phyloP scores from a whole-genome alignment of 257 asterid species.

The Orobanche coerulescens region DNA sequence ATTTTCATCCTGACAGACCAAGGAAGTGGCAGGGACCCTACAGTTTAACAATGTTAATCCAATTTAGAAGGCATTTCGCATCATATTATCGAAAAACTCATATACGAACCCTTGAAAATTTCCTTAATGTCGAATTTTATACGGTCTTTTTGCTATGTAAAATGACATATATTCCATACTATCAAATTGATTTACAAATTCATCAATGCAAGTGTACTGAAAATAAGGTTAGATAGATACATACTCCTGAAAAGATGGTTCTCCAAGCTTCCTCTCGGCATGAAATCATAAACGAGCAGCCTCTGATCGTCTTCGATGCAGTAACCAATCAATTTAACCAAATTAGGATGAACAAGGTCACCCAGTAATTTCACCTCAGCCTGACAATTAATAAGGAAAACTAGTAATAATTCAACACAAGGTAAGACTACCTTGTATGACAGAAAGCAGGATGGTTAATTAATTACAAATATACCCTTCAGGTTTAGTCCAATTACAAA shows the following conservation, averaged over 20 bases:
- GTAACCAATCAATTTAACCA: slow-evolving; percentile 91
- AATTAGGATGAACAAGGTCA: slow-evolving; percentile 80
- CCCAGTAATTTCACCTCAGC: slow-evolving; percentile 95
- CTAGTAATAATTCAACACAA: slow-evolving; percentile 26
- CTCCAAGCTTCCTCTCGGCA: slow-evolving; percentile 99
- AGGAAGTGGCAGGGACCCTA: slow-evolving; percentile 94
- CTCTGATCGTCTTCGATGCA: slow-evolving; percentile 97
- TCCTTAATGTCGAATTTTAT: no score
- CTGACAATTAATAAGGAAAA: slow-evolving; percentile 37
- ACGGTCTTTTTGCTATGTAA: no score
- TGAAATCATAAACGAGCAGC: slow-evolving; percentile 86
- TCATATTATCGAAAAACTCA: no score
- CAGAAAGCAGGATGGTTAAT: not conserved
- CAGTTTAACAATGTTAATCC: slow-evolving; percentile 13
- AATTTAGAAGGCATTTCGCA: no score
- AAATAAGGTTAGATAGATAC: slow-evolving; percentile 23
- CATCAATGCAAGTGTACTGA: slow-evolving; percentile 9
- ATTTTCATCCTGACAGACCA: slow-evolving; percentile 98
- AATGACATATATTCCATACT: no score
- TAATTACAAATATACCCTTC: not conserved
- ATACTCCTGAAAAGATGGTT: slow-evolving; percentile 92
- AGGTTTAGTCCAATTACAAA: not conserved
- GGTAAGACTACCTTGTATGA: not conserved
- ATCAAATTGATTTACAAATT: slow-evolving; percentile 10
- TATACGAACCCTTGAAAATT: no score